Evolutionary conservation across 305 asterid species (phyloP).

Genomic region (Rubia occidens): DNA sequence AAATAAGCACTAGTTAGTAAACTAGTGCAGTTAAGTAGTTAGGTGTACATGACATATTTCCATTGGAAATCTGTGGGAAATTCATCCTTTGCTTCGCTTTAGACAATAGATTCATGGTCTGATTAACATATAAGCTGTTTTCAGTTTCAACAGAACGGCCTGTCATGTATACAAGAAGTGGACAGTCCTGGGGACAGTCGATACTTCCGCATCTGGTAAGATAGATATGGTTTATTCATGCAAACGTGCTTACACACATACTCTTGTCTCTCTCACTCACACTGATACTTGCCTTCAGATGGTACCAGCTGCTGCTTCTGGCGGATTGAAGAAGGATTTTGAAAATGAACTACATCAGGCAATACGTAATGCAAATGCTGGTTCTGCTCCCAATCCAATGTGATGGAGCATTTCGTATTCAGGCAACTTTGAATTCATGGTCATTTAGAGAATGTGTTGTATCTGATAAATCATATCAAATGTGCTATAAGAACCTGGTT

Average conservation of each 20-base stretch:
- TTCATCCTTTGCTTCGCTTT: not conserved
- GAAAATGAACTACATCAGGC: conserved; percentile 61
- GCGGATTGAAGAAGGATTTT: conserved; percentile 66
- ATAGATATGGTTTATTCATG: not conserved
- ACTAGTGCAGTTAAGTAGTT: not conserved
- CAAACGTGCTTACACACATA: not conserved
- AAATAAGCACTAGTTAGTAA: not conserved
- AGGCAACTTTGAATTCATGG: not conserved
- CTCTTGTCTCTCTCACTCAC: not conserved
- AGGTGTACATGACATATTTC: not conserved
- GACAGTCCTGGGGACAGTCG: conserved; percentile 56
- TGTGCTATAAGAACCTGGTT: not conserved
- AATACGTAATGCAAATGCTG: conserved; percentile 44
- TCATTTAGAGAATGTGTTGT: conserved; percentile 17
- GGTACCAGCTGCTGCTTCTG: conserved; percentile 40
- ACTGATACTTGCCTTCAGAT: conserved; percentile 28
- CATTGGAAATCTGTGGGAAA: not conserved
- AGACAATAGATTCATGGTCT: conserved; percentile 4
- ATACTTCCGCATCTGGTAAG: conserved; percentile 76
- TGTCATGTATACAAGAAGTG: conserved; percentile 50
- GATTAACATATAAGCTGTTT: conserved; percentile 13
- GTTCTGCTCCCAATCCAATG: conserved; percentile 28
- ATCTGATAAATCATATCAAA: conserved; percentile 3
- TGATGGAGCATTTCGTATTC: not conserved
- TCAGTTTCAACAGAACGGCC: conserved; percentile 53